Conservation (phyloP, 2,329 filamentous ascomycete species). For the Periconia sp. region DNA sequence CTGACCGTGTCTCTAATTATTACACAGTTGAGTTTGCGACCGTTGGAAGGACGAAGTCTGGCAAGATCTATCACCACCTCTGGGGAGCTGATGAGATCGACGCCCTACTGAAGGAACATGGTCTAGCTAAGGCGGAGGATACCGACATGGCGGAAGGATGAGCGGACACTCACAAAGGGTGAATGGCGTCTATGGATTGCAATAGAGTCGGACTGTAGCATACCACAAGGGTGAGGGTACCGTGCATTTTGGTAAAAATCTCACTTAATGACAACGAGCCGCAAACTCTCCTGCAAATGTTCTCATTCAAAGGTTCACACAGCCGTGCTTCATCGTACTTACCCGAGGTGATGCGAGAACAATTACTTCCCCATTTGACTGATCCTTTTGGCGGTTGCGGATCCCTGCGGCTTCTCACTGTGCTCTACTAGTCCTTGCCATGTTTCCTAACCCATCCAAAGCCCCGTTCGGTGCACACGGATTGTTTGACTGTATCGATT, state of each 20-base stretch:
- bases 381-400: neutral
- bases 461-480: conserved; percentile 10
- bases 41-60: conserved; percentile 91
- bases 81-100: conserved; percentile 98
- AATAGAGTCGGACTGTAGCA: conserved; percentile 40
- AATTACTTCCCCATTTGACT: too few species aligned
- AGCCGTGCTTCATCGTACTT: too few species aligned
- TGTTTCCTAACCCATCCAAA: conserved; percentile 6
- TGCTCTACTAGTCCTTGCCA: neutral
- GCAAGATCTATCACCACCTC: conserved; percentile 97
- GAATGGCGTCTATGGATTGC: conserved; percentile 29
- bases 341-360: too few species aligned
- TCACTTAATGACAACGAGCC: conserved; percentile 31
- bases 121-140: conserved; percentile 73
- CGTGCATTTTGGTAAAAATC: conserved; percentile 31
- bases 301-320: too few species aligned
- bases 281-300: neutral
- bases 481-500: conserved; percentile 23
- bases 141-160: conserved; percentile 44
- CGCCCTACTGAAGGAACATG: conserved; percentile 90
- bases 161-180: conserved; percentile 25
- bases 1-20: conserved; percentile 27
- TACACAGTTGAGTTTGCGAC: conserved; percentile 92
- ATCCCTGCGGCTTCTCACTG: conserved; percentile 2
- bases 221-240: conserved; percentile 39